These are phyloP conservation scores for Calonectria pseudoturangicola DNA, from an alignment of 2,329 filamentous ascomycete species.

Conservation along the genomic window DNA sequence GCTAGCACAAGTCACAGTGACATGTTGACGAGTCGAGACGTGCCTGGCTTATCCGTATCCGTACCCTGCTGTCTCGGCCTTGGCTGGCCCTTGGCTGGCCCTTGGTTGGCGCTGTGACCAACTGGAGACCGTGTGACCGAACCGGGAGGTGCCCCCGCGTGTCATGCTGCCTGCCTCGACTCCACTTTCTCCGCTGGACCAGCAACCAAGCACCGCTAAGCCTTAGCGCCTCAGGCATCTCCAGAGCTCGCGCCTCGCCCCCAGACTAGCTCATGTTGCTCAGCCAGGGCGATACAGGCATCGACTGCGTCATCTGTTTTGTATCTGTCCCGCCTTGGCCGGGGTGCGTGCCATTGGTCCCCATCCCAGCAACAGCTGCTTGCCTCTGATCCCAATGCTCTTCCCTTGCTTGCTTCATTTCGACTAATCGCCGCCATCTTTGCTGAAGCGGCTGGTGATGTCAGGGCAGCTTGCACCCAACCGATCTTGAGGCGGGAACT, in stretches of 20 bases:
- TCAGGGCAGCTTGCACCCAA: not conserved
- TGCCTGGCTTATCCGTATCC: conserved; percentile 40
- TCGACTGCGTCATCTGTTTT: conserved; percentile 28
- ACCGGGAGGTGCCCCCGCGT: conserved; percentile 52
- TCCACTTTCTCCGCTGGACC: conserved; percentile 52
- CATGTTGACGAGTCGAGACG: conserved; percentile 26
- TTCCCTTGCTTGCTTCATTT: not conserved
- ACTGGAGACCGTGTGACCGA: conserved; percentile 52
- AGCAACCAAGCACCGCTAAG: conserved; percentile 49
- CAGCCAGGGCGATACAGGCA: conserved; percentile 34
- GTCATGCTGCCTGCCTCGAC: conserved; percentile 48
- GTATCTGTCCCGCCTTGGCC: conserved; percentile 12
- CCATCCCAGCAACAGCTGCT: not conserved
- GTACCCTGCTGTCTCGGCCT: conserved; percentile 39
- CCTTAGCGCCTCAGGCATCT: conserved; percentile 56
- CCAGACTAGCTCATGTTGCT: conserved; percentile 40
- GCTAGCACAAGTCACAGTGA: conserved; percentile 20
- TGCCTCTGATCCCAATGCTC: not conserved
- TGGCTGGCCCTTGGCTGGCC: conserved; percentile 35
- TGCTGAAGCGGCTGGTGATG: not conserved
- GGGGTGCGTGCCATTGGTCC: conserved; percentile 17
- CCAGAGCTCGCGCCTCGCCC: conserved; percentile 35
- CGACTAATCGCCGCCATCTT: not conserved
- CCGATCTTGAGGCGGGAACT: not conserved
- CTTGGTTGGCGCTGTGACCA: conserved; percentile 39